Base-by-base conservation (phyloP, 139 green algal species). In the Desmodesmus armatus region DNA sequence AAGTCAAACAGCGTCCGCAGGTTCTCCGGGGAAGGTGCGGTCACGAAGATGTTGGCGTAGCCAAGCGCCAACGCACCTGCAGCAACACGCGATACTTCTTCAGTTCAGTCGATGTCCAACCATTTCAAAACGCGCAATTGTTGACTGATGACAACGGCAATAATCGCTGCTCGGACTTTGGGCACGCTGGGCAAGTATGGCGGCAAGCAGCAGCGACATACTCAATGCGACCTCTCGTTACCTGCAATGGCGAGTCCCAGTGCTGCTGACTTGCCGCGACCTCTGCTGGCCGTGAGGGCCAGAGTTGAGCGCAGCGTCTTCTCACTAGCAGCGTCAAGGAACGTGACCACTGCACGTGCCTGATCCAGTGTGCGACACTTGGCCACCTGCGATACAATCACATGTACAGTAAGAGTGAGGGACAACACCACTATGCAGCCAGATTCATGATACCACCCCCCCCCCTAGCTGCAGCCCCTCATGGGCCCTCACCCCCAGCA, bases 11-110 rank as follows among this genome's bases (percentile, higher is more conserved):
- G 94, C 15, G 97, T 99, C 31, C 92, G 91, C 88, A 99, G 88
- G 91, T 99, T 99, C 90, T 99, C 97, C 2, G 97, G 97, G 3
- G 92, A 96, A 4, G 97, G 97, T 4, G 97, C 95, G 3, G 97
- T 99, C 55, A 99, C 97, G 79, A 99, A 99, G 87, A 99, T 99
- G 92, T 99, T 99, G 76, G 88, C 90, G 89, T 99, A 99, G 67
- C 96, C 96, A 80, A 99, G 92, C 0, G 86, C 95, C 43, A 99
- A 85, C 0, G 97, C 96, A 17, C 97, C 76, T 82, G 76, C 0
- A 67, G 49, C 1, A n/a, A 67, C 25, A 17, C 63, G n/a, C n/a
- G n/a, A n/a, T n/a, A n/a, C n/a, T n/a, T n/a, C n/a, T n/a, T n/a
- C n/a, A n/a, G n/a, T n/a, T n/a, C n/a, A n/a, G n/a, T 35, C 43